Conservation (phyloP, 441 rosid species). For the Mallotus japonicus region DNA sequence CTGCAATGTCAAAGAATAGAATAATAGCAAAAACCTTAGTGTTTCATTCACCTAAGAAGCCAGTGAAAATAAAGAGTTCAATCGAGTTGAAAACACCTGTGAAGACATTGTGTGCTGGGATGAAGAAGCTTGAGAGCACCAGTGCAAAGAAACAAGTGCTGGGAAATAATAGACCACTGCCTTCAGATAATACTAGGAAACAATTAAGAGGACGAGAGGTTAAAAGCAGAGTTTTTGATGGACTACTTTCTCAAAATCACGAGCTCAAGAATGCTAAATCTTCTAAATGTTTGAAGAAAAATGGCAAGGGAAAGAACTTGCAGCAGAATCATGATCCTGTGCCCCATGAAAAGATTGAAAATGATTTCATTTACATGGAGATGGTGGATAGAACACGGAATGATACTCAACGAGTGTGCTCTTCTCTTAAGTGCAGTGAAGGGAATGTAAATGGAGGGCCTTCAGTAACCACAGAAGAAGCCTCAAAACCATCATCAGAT, state of each 20-base stretch:
- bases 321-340: constrained; percentile 13
- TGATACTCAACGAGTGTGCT: too few relatives aligned
- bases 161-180: constrained; percentile 27
- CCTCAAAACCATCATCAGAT: constrained; percentile 1
- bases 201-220: constrained; percentile 62
- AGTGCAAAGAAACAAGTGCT: constrained; percentile 39
- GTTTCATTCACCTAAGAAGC: constrained; percentile 78
- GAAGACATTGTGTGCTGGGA: constrained; percentile 49
- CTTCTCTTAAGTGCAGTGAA: too few relatives aligned
- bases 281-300: constrained; percentile 36
- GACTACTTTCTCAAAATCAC: constrained; percentile 35
- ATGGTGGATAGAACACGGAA: neutral
- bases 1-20: constrained; percentile 38
- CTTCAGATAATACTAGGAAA: constrained; percentile 41
- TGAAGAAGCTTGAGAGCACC: constrained; percentile 67
- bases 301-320: constrained; percentile 23
- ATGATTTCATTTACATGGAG: constrained; percentile 33
- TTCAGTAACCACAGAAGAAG: neutral
- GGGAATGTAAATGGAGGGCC: constrained; percentile 18
- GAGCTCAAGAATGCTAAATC: constrained; percentile 34
- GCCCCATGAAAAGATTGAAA: constrained; percentile 24
- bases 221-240: constrained; percentile 87
- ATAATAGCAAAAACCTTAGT: constrained; percentile 64
- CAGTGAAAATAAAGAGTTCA: constrained; percentile 47
- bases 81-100: constrained; percentile 47